Base-by-base conservation (phyloP, 768 basidiomycete species). In the Russula compacta region DNA sequence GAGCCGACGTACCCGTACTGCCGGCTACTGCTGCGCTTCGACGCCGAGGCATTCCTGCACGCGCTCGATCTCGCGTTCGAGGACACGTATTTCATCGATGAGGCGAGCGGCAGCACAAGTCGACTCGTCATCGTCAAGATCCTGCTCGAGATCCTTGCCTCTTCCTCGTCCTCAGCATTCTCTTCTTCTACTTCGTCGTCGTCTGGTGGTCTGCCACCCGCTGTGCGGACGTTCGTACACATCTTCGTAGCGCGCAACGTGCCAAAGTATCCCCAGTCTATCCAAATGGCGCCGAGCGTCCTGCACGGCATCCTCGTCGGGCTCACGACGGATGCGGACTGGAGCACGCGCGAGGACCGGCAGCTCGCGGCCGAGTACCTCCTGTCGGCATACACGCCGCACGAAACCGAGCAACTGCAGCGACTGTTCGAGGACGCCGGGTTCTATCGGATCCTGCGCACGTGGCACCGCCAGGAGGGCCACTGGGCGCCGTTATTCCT, bases 201-300 rank as follows among this genome's bases (percentile, higher is more conserved):
- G 6, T 70, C 75, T 54, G 77, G 81, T 24, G 77, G 78, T 52
- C 73, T 93, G 32, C 73, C 82, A 0, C 72, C 81, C 33, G 72
- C 79, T 43, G 92, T 91, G 69, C 74, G 76, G 60, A 93, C 90
- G 3, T 90, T 99, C 71, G 79, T 95, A 53, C 85, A 95, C 69
- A 98, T 99, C 63, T 99, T 99, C 73, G 81, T 98, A 59, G 92
- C 97, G 4, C 87, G 95, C 60, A 99, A 98, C 71, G 83, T 97
- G 11, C 92, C 97, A 0, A 98, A 98, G 74, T 99, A 98, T 73
- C 85, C 89, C 1, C 94, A 97, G 73, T 92, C 86, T 71, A 79
- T 61, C 29, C 46, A 56, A 12, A 76, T 93, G 44, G 73, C 86
- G 0, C 82, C 86, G 1, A 85, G 81, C 61, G 76, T 81, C 4